phyloP scores from a whole-genome alignment of 805 yeast genomes.

The Clavispora carvajalis region DNA sequence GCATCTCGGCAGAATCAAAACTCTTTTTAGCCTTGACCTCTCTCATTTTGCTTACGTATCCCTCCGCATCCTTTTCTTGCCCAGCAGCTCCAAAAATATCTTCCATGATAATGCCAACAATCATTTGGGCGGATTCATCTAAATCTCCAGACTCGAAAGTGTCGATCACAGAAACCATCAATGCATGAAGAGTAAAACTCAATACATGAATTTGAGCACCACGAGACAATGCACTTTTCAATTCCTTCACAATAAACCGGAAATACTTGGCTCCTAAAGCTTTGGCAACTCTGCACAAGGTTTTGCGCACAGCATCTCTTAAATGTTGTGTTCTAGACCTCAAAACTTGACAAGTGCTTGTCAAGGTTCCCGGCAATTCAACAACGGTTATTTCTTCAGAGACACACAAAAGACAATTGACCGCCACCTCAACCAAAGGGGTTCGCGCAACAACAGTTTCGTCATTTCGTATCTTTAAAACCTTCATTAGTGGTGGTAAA shows the following conservation, averaged over 20 bases:
- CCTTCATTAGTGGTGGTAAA: slow-evolving; percentile 55
- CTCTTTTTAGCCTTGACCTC: slow-evolving; percentile 89
- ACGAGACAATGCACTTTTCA: slow-evolving; percentile 70
- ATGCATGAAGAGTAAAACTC: slow-evolving; percentile 77
- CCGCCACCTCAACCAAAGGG: slow-evolving; percentile 76
- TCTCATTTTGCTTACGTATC: slow-evolving; percentile 76
- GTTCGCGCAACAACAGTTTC: slow-evolving; percentile 72
- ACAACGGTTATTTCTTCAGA: slow-evolving; percentile 48
- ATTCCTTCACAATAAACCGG: slow-evolving; percentile 69
- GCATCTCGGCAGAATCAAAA: slow-evolving; percentile 77
- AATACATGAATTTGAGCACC: slow-evolving; percentile 94
- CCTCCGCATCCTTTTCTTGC: slow-evolving; percentile 92
- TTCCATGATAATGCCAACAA: slow-evolving; percentile 79
- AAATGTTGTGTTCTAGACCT: slow-evolving; percentile 81
- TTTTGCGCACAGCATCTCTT: slow-evolving; percentile 79
- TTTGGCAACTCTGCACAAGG: slow-evolving; percentile 58
- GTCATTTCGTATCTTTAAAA: slow-evolving; percentile 63
- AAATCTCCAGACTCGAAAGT: slow-evolving; percentile 62
- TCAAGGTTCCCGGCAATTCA: slow-evolving; percentile 75
- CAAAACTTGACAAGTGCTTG: slow-evolving; percentile 83
- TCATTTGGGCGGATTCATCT: slow-evolving; percentile 55
- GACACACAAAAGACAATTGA: slow-evolving; percentile 60
- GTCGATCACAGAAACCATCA: slow-evolving; percentile 51
- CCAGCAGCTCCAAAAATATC: slow-evolving; percentile 90
- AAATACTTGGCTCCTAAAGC: slow-evolving; percentile 71